Conservation (phyloP, 805 yeast genomes). For the Nakazawaea wyomingensis region DNA sequence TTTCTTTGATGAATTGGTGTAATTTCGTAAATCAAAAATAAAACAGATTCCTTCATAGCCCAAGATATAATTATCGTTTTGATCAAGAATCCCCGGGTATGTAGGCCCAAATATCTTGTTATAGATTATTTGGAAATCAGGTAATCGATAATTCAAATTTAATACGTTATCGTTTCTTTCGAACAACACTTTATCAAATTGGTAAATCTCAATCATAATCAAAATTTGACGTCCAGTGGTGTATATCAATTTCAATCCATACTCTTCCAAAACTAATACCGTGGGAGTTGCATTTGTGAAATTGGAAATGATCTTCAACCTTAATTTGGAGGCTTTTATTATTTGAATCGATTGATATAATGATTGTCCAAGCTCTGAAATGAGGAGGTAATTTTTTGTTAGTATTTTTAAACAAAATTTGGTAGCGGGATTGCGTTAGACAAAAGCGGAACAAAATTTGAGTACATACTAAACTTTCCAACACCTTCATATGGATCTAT, state of each 20-base stretch:
- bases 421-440: no score
- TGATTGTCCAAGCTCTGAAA: constrained; percentile 20
- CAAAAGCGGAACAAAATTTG: no score
- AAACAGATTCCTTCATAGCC: constrained; percentile 56
- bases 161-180: constrained; percentile 1
- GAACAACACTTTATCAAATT: constrained; percentile 12
- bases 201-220: constrained; percentile 14
- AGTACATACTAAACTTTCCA: constrained; percentile 12
- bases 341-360: constrained; percentile 18
- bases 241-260: constrained; percentile 16
- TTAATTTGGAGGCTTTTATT: constrained; percentile 14
- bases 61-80: constrained; percentile 31
- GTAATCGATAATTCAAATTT: not conserved
- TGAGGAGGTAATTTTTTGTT: not conserved
- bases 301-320: constrained; percentile 4
- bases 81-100: constrained; percentile 42
- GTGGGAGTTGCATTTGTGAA: constrained; percentile 1
- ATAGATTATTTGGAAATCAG: constrained; percentile 39
- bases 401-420: not conserved
- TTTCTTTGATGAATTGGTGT: constrained; percentile 5
- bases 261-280: constrained; percentile 11
- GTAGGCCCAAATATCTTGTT: constrained; percentile 60
- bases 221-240: constrained; percentile 11
- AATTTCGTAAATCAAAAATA: constrained; percentile 29
- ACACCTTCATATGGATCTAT: constrained; percentile 9